Conservation (phyloP, 2,329 filamentous ascomycete species). For the Cadophora sp. region DNA sequence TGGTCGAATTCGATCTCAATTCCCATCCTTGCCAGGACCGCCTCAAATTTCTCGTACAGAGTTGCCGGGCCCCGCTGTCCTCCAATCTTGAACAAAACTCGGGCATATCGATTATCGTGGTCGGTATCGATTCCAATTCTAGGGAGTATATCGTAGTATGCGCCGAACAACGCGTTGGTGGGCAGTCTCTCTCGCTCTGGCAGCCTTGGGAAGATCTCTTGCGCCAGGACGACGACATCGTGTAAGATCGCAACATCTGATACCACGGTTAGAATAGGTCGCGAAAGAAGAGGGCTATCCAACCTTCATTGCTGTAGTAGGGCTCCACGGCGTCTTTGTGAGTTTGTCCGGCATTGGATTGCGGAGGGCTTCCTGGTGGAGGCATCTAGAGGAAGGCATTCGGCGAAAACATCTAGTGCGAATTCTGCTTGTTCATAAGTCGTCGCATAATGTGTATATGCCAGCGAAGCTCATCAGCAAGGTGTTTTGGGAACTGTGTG, state of each 20-base stretch:
- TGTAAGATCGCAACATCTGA: constrained; percentile 81
- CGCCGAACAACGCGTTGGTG: constrained; percentile 79
- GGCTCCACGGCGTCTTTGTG: constrained; percentile 43
- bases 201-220: constrained; percentile 64
- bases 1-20: constrained; percentile 71
- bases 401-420: constrained; percentile 29
- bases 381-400: constrained; percentile 45
- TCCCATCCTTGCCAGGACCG: constrained; percentile 70
- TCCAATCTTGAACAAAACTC: constrained; percentile 81
- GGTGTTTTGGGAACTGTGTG: constrained; percentile 15
- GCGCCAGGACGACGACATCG: constrained; percentile 75
- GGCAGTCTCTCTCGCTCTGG: constrained; percentile 69
- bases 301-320: constrained; percentile 69
- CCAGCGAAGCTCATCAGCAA: constrained; percentile 26
- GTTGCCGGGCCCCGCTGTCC: constrained; percentile 63
- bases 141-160: constrained; percentile 79
- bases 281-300: constrained; percentile 24
- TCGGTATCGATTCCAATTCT: constrained; percentile 74
- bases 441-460: constrained; percentile 35
- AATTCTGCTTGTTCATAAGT: constrained; percentile 13
- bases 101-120: constrained; percentile 76
- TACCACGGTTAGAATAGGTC: constrained; percentile 22
- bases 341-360: constrained; percentile 38
- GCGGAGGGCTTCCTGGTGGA: constrained; percentile 37
- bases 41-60: constrained; percentile 73